Base-by-base conservation (phyloP, 1,284 basidiomycete genomes). In the Leccinum variabile region DNA sequence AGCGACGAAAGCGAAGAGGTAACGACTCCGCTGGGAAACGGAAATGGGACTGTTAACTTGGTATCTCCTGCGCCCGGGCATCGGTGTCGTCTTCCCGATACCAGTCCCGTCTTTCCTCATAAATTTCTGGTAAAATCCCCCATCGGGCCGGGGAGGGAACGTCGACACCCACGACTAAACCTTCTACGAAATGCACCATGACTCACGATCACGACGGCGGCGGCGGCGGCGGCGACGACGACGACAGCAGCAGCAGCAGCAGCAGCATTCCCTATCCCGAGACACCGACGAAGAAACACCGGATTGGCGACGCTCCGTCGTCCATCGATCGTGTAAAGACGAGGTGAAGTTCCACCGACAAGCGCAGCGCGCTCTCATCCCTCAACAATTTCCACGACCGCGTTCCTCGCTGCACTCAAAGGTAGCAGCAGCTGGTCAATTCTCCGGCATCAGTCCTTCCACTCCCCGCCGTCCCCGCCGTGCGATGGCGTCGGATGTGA, bases 231-330 rank as follows among this genome's bases (percentile, higher is more conserved):
- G 11, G 13, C 18, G 0, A 49, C 22, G 9, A 22, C 18, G 6
- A 18, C 41, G 2, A 6, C n/a, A 44, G 6, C 5, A 22, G 22
- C 22, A 22, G 22, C 22, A 22, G 22, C 22, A 22, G 22, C 22
- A 18, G 6, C 37, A 37, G 10, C n/a, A 18, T 10, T 18, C 41
- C 64, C 4, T 66, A 70, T 18, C 65, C 64, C 0, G 74, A 72
- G 57, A 76, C 72, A 2, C 72, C 71, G 1, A 76, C 70, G 33
- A 75, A 74, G 60, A 76, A 59, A 62, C 71, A 70, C 10, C 63
- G 67, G 46, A 49, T 49, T 22, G 6, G n/a, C 39, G 39, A 37
- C 35, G 35, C 13, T 14, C 35, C 28, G 28, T 28, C 28, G 28
- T 28, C 28, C 28, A 28, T 28, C 5, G 28, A 28, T 28, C 28